A percentile compares a stretch with the other conserved stretches of the same genome.
These are phyloP conservation scores for Saccharomyces jurei DNA, from an alignment of 805 yeast genomes.

Conservation along the genomic window DNA sequence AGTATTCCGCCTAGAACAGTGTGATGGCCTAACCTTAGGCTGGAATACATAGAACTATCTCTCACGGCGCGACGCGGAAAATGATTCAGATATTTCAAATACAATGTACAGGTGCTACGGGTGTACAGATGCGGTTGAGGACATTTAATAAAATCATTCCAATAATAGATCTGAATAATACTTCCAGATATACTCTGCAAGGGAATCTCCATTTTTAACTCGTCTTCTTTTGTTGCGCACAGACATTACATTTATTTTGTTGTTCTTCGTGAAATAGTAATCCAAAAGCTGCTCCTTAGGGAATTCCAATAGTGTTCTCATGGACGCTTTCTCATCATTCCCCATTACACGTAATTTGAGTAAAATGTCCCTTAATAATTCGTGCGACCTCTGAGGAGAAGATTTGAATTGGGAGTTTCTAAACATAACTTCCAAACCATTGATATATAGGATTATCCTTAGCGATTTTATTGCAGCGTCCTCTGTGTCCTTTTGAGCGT, in stretches of 20 bases:
- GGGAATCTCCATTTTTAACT: slow-evolving; percentile 14
- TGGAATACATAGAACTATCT: neutral
- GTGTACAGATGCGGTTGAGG: neutral
- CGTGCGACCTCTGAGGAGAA: slow-evolving; percentile 14
- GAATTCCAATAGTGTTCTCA: slow-evolving; percentile 9
- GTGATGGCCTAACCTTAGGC: neutral
- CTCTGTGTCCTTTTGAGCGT: neutral
- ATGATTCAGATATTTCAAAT: neutral
- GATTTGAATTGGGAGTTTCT: slow-evolving; percentile 19
- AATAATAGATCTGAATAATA: slow-evolving; percentile 17
- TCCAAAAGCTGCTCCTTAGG: slow-evolving; percentile 9
- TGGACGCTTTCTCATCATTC: slow-evolving; percentile 5
- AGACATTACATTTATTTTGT: neutral
- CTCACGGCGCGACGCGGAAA: neutral
- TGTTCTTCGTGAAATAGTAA: neutral
- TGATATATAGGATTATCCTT: slow-evolving; percentile 6
- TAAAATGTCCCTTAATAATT: slow-evolving; percentile 15
- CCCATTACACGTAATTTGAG: slow-evolving; percentile 17
- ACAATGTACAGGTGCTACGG: neutral
- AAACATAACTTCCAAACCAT: slow-evolving; percentile 26
- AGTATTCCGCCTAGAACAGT: neutral
- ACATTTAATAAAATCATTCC: neutral
- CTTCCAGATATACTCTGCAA: slow-evolving; percentile 20
- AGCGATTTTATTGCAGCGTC: neutral
- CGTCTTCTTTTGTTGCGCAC: slow-evolving; percentile 7